Base-by-base conservation (phyloP, 1,284 basidiomycete genomes). In the Trichosporon sp. region DNA sequence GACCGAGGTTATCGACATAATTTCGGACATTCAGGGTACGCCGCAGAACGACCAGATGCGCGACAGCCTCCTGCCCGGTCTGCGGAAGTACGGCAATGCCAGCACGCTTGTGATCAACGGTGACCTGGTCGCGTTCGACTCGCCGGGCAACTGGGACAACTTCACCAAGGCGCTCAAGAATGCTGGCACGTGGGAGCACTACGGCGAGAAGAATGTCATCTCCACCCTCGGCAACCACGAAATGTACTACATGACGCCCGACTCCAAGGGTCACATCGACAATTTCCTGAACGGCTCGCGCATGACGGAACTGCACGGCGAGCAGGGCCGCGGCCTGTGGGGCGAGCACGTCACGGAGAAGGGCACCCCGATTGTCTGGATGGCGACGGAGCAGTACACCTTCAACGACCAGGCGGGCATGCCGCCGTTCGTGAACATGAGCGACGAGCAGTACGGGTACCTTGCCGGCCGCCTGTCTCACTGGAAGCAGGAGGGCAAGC, bases 71-170 rank as follows among this genome's bases (percentile, higher is more conserved):
- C 68, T 69, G 1, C 68, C 63, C 4, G 68, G 68, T 0, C 19
- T 69, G 11, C 37, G 63, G 14, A 69, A 54, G 48, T 64, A 40
- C 14, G 21, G 40, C 8, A 54, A 69, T 32, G 63, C 68, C 4
- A 38, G 32, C 19, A 65, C 68, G 11, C 68, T 69, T 14, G 68
- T 69, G 19, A 69, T 69, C 26, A 69, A 69, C 48, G 68, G 68
- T 32, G 68, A 69, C 48, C 63, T 65, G 10, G 68, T 69, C 3
- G 1, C 11, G 4, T n/a, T n/a, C 48, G 61, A 51, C 64, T 1
- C 19, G 3, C 26, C 26, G 3, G 46, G 26, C 26, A 43, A 16
- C 4, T 69, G 61, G 48, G 14, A 7, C 35, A 69, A 54, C 37
- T 69, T 65, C 26, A 65, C 51, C 2, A 40, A 35, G 12, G 68